Conservation (phyloP, 139 green algal genomes). For the Chlamydomonas incerta region DNA sequence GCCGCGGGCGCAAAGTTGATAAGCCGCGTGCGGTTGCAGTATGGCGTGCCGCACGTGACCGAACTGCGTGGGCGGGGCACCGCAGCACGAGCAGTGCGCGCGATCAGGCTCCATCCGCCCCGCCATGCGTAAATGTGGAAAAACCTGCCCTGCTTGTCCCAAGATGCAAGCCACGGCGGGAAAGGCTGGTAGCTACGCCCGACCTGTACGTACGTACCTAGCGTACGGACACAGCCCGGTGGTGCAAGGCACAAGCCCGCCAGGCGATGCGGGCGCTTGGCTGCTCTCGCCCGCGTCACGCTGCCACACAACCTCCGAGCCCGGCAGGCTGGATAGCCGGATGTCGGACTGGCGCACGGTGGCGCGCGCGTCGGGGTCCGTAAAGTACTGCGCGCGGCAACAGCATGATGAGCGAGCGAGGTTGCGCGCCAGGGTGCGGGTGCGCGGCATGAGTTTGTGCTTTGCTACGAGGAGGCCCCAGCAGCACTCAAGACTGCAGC, state of each 20-base stretch:
- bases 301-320: slow-evolving; percentile 10
- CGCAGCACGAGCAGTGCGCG: too few species aligned
- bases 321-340: not conserved
- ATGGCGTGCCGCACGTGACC: not conserved
- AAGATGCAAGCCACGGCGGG: too few species aligned
- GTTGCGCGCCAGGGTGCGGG: too few species aligned
- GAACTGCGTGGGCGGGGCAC: too few species aligned
- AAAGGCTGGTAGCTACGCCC: too few species aligned
- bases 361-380: not conserved
- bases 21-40: not conserved
- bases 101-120: too few species aligned
- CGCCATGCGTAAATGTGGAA: too few species aligned
- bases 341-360: not conserved
- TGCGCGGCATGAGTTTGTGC: too few species aligned
- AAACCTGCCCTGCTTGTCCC: too few species aligned
- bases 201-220: too few species aligned
- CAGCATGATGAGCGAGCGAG: too few species aligned
- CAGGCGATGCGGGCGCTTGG: too few species aligned
- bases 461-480: not conserved
- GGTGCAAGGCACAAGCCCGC: not conserved
- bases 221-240: not conserved
- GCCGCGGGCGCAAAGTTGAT: slow-evolving; percentile 3
- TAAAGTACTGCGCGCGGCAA: not conserved
- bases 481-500: not conserved
- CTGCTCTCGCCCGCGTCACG: not conserved